Evolutionary conservation across 768 basidiomycete species (phyloP), one percentile per base, ranked within the genome.

Genomic region (Butyriboletus loyo): DNA sequence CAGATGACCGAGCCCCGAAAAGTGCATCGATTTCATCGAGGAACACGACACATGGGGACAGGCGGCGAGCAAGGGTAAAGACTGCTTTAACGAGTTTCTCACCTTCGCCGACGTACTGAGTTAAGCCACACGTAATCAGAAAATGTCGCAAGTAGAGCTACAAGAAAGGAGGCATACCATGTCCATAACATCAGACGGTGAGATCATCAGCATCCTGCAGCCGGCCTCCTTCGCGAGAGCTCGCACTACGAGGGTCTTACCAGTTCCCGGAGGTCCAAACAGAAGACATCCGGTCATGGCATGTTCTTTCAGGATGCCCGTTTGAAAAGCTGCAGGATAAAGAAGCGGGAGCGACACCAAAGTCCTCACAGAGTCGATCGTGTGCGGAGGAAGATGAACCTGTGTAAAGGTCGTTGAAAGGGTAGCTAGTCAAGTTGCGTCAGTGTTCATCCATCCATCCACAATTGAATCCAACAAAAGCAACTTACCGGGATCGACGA

Each of bases 181-280:
- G 66, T 97, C 93, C 85, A 95, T 92, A 41, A 98, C 89, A 65
- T 98, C 94, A 10, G 92, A 92, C 7, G 94, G 92, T 39, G 89
- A 87, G 43, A 98, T 78, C 11, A 85, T 82, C 64, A 98, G 72
- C 94, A 98, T 98, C 45, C 92, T 80, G 59, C 92, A 94, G 5
- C 93, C 95, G 43, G 92, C 92, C 69, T 97, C 94, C 63, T 88
- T 89, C 3, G 95, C 95, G 10, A 98, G 78, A 19, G 94, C 94
- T 42, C 92, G 84, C 10, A 92, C 92, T 10, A 93, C 79, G 15
- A 95, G 74, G 0, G 93, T 95, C 71, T 96, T 96, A 3, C 94
- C 94, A n/a, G 84, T 85, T 38, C 94, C 94, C 15, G 91, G 93
- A 47, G 94, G 94, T 5, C 94, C 94, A 67, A 96, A 96, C 21